Evolutionary conservation across 257 asterid species (phyloP), one percentile per base, ranked within the genome.

Genomic region (Solanum etuberosum): DNA sequence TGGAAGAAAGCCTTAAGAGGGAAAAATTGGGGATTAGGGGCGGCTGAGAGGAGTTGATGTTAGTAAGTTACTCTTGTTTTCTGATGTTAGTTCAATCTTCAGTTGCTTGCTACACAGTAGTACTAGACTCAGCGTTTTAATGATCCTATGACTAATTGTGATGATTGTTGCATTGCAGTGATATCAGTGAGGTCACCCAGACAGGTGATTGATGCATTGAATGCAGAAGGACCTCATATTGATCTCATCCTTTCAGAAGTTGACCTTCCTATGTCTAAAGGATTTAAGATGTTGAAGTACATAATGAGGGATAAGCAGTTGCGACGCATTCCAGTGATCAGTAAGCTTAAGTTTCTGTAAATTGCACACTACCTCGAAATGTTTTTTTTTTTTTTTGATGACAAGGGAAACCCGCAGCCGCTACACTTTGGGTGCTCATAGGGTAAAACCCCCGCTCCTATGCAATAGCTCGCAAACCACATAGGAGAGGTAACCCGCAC

Each of bases 201-300:
- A 78, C 98, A 96, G 88, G 95, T 96, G 85, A 91, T 94, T 83
- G 98, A 95, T 94, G 98, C 98, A 78, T 91, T 95, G 87, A 95
- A 95, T 86, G 98, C 98, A 1, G 96, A 92, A 93, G 98, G 96
- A 29, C 37, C 74, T 67, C 74, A 67, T 29, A 67, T 67, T 6
- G 74, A 73, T 94, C 98, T 65, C 80, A 95, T 95, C 86, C 98
- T 96, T 57, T 94, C 97, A 57, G 98, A 96, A 86, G 94, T 95
- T 85, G 98, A 95, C 93, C 95, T 96, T 70, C 99, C 98, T 10
- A 92, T 95, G 97, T 91, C 99, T 46, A 94, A 94, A 89, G 98
- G 99, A 78, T 68, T 93, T 43, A 94, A 94, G 86, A 54, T 93
- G 94, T 88, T 95, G 86, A 94, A 92, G 87, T 92, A 95, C 87